Evolutionary conservation across 495 filamentous ascomycete species (phyloP).

Genomic region (Penicillium lividum): DNA sequence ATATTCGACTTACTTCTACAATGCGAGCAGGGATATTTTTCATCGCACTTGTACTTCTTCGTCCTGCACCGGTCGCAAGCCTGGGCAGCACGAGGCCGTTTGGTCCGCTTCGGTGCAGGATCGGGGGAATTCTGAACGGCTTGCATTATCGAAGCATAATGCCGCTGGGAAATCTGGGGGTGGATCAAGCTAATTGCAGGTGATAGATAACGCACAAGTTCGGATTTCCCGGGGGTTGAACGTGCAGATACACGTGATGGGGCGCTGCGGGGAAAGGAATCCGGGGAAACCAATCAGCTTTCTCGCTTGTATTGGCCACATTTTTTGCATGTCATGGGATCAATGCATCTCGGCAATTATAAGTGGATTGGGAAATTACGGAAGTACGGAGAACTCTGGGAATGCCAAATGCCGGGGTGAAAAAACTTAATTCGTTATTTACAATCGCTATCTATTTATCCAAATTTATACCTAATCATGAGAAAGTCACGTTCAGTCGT

Average conservation of each 20-base stretch:
- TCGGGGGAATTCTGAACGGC: conserved; percentile 15
- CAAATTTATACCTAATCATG: not conserved
- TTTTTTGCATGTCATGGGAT: not conserved
- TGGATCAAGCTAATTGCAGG: conserved; percentile 6
- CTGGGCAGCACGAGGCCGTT: conserved; percentile 42
- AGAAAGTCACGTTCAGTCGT: conserved; percentile 23
- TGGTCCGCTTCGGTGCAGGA: conserved; percentile 31
- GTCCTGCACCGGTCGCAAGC: conserved; percentile 44
- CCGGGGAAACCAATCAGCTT: not conserved
- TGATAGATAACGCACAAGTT: not conserved
- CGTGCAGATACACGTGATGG: not conserved
- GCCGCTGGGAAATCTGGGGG: conserved; percentile 11
- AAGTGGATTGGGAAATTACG: too few species aligned
- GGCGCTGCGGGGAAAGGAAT: not conserved
- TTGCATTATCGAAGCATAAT: conserved; percentile 25
- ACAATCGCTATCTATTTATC: not conserved
- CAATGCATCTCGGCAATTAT: not conserved
- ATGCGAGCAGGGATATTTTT: conserved; percentile 42
- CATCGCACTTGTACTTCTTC: conserved; percentile 50
- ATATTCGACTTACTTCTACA: conserved; percentile 36
- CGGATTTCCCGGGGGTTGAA: not conserved
- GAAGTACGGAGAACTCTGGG: not conserved
- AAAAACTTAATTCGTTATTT: not conserved
- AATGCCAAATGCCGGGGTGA: not conserved
- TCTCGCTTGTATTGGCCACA: not conserved